Base-by-base conservation (phyloP, 106 monocot species). In the Dendrobium nobile region DNA sequence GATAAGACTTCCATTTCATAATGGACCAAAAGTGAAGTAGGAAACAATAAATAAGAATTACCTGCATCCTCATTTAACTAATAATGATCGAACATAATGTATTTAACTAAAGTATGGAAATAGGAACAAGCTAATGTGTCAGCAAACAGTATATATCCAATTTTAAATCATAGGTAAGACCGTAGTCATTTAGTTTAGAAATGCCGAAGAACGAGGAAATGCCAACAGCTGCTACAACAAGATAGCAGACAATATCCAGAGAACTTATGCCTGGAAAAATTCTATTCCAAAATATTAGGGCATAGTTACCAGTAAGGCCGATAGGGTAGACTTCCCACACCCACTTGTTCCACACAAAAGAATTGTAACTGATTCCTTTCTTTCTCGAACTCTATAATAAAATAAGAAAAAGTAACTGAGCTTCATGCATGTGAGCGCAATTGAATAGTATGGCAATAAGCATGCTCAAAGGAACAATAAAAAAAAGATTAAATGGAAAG, bases 301-400 rank as follows among this genome's bases (percentile, higher is more conserved):
- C 2, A 65, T 22, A 67, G 24, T 41, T 92, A 98, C 98, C 98
- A 98, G 89, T 81, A 98, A 90, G 44, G 95, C 83, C 13, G 98
- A 98, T 41, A 98, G 82, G n/a, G 98, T 98, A 73, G 98, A 98
- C 80, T 98, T 98, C 45, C 98, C 98, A 44, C 98, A 98, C 4
- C 98, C 98, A 80, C 98, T 98, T 44, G 98, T 91, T n/a, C 98
- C 98, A 80, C 98, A 98, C 64, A 98, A 84, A 64, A 98, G 88
- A 85, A 95, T 70, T 10, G 98, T 98, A 22, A 98, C 87, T 20
- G 98, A 95, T 84, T 95, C 98, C 77, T 98, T 98, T 80, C 89
- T 87, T 81, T 98, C 98, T 33, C 91, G 84, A 54, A 98, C 84
- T 80, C 98, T 98, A 75, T 20, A 86, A 68, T 40, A 86, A 64